A percentile compares a stretch with the other conserved stretches of the same genome.
Conservation (phyloP, 2,329 filamentous ascomycete species). For the Monosporascus sp. region DNA sequence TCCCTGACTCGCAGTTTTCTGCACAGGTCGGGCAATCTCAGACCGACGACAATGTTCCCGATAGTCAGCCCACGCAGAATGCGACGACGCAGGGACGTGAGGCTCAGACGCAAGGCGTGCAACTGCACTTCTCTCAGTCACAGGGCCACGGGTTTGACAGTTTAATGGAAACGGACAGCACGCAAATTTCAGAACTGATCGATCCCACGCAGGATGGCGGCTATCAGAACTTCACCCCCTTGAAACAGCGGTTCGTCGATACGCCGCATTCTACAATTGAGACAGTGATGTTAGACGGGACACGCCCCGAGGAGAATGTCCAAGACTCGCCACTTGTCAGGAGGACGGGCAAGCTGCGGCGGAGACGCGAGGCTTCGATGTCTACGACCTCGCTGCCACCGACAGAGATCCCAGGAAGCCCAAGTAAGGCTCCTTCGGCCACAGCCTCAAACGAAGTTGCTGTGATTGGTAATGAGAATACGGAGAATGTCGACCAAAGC, state of each 20-base stretch:
- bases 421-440: constrained; percentile 27
- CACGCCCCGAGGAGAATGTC: constrained; percentile 31
- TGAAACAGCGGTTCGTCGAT: constrained; percentile 61
- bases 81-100: constrained; percentile 30
- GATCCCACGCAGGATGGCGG: constrained; percentile 79
- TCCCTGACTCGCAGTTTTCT: constrained; percentile 57
- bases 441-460: constrained; percentile 39
- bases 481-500: constrained; percentile 17
- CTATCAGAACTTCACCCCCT: constrained; percentile 66
- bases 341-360: constrained; percentile 48
- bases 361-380: constrained; percentile 13
- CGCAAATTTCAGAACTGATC: constrained; percentile 63
- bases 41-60: constrained; percentile 45
- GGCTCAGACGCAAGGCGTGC: constrained; percentile 41
- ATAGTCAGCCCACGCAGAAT: constrained; percentile 41
- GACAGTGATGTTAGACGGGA: constrained; percentile 52
- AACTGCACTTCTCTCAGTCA: constrained; percentile 55
- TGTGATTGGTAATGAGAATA: constrained; percentile 7
- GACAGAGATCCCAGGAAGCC: constrained; percentile 29
- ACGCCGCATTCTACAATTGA: constrained; percentile 64
- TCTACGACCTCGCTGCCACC: constrained; percentile 34
- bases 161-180: constrained; percentile 43
- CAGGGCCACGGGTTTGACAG: constrained; percentile 55
- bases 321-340: constrained; percentile 62
- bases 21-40: constrained; percentile 49